phyloP scores from a whole-genome alignment of 2,329 filamentous ascomycete genomes.

The Ascochyta fabae region DNA sequence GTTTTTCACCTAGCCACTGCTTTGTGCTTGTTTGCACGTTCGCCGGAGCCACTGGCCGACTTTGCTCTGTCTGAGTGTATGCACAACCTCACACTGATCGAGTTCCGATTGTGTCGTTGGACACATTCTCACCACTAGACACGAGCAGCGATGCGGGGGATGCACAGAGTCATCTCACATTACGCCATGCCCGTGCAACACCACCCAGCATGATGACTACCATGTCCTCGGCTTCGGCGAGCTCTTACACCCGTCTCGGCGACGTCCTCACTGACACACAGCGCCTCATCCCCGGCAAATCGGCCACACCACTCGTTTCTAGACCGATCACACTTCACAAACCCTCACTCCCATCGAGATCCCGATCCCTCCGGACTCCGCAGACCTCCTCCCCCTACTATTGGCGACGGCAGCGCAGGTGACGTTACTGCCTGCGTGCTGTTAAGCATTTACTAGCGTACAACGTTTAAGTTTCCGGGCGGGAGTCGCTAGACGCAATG shows the following conservation, averaged over 20 bases:
- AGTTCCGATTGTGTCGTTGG: neutral
- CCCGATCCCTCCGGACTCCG: too few relatives aligned
- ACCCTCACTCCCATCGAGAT: too few relatives aligned
- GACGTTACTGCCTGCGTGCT: constrained; percentile 14
- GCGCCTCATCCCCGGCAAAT: neutral
- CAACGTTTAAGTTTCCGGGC: constrained; percentile 16
- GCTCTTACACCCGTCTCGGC: constrained; percentile 24
- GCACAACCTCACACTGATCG: neutral
- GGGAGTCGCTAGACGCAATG: constrained; percentile 18
- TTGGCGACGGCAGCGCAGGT: too few relatives aligned
- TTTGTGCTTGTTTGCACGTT: neutral
- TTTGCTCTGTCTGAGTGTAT: neutral
- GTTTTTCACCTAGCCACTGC: neutral
- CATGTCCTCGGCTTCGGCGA: constrained; percentile 19
- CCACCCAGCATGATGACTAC: constrained; percentile 1
- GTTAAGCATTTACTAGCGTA: constrained; percentile 26
- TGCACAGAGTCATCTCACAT: constrained; percentile 6
- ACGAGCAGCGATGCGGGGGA: neutral
- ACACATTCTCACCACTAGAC: neutral
- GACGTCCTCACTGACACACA: neutral
- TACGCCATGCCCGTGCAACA: constrained; percentile 6
- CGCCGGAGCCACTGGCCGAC: neutral
- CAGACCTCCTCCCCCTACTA: too few relatives aligned
- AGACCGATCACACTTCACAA: constrained; percentile 16
- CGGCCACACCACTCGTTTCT: constrained; percentile 1